A percentile compares a stretch with the other conserved stretches of the same genome.
These are phyloP conservation scores for Deuterostichococcus epilithicus DNA, from an alignment of 139 green algal genomes.

Conservation along the genomic window DNA sequence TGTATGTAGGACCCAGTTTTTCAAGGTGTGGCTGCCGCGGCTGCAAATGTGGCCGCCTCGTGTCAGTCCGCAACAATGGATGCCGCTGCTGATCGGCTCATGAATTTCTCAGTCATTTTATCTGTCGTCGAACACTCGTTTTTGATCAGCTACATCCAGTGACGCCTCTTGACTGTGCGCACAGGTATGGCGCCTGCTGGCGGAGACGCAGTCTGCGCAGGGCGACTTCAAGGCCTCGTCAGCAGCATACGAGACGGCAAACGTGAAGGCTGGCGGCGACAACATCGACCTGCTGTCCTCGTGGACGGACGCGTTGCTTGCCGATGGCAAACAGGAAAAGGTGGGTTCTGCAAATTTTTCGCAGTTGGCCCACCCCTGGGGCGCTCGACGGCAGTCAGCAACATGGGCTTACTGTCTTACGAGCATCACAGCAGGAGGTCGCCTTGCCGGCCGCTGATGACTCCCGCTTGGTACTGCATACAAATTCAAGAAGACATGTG, in stretches of 20 bases:
- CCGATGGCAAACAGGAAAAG: neutral
- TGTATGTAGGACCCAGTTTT: neutral
- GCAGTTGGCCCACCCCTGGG: too few relatives aligned
- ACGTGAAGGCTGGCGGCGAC: slow-evolving; percentile 1
- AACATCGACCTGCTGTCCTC: slow-evolving; percentile 27
- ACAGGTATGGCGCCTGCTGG: slow-evolving; percentile 10
- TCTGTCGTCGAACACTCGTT: too few relatives aligned
- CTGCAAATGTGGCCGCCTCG: neutral
- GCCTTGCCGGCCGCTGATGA: too few relatives aligned
- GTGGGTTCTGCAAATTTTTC: too few relatives aligned
- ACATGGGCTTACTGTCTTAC: too few relatives aligned
- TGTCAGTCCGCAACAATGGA: neutral
- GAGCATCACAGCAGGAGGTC: too few relatives aligned
- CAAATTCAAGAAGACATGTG: too few relatives aligned
- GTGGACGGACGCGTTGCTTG: slow-evolving; percentile 15
- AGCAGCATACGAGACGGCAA: slow-evolving; percentile 27
- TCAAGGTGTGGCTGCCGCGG: too few relatives aligned
- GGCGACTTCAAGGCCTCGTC: slow-evolving; percentile 15
- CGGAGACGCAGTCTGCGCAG: slow-evolving; percentile 16
- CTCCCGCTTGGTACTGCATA: too few relatives aligned
- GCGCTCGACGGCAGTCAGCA: too few relatives aligned
- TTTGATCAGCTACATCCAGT: neutral
- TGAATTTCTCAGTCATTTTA: too few relatives aligned
- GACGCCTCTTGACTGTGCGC: too few relatives aligned
- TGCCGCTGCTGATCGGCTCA: neutral